Percentiles rank a stretch among this genome's conserved stretches.
These are phyloP conservation scores for Sphaerostilbella broomeana DNA, from an alignment of 2,329 filamentous ascomycete species.

Conservation along the genomic window DNA sequence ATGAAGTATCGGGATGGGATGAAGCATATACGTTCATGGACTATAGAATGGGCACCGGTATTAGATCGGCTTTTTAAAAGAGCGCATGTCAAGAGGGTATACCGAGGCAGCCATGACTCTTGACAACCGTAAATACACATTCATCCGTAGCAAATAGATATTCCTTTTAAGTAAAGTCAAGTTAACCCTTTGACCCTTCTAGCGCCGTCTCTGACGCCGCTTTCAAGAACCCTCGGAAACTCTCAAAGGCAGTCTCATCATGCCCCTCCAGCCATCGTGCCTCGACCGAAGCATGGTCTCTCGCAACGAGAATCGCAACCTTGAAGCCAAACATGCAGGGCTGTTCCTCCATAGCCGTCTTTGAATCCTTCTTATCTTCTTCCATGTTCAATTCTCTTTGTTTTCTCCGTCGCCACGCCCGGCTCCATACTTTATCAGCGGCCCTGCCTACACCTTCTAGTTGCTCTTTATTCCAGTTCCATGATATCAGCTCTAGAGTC, in stretches of 20 bases:
- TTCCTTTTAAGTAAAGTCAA: too few relatives aligned
- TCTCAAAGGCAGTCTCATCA: constrained; percentile 72
- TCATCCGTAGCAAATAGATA: too few relatives aligned
- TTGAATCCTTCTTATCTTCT: constrained; percentile 19
- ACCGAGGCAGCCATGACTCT: too few relatives aligned
- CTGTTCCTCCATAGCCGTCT: constrained; percentile 17
- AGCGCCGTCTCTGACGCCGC: constrained; percentile 20
- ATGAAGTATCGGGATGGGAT: too few relatives aligned
- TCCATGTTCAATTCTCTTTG: constrained; percentile 41
- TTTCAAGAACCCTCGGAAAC: constrained; percentile 76
- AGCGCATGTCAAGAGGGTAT: too few relatives aligned
- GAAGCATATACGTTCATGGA: too few relatives aligned
- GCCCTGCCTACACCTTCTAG: constrained; percentile 56
- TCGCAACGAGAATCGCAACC: constrained; percentile 40
- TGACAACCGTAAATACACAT: too few relatives aligned
- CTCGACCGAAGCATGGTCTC: constrained; percentile 37
- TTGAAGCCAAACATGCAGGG: constrained; percentile 51
- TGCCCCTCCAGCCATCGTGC: constrained; percentile 64
- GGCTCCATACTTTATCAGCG: constrained; percentile 69
- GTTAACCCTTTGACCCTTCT: not conserved
- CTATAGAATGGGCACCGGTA: too few relatives aligned
- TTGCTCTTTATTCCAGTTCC: constrained; percentile 53
- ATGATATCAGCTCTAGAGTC: constrained; percentile 52
- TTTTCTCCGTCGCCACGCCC: constrained; percentile 62
- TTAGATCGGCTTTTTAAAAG: too few relatives aligned